Evolutionary conservation across 1,284 basidiomycete genomes (phyloP), one percentile per base, ranked within the genome.

Genomic region (Ceratobasidium sp.): DNA sequence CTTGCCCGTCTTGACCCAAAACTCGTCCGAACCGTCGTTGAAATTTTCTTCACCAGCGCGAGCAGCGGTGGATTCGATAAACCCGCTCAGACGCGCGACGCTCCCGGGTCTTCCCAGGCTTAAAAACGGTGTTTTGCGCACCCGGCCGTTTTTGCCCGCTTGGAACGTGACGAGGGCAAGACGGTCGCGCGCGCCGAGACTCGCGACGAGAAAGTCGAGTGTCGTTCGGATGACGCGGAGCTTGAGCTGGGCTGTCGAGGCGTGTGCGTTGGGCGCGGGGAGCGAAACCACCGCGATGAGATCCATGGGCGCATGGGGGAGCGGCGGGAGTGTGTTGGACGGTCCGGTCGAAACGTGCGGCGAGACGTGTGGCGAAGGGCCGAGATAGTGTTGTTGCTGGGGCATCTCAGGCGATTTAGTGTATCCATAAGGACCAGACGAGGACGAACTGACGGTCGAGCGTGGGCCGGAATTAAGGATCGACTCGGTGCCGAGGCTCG

Each of bases 271-370:
- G 0, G 90, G 88, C 6, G 91, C 88, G 0, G 97, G 96, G 0
- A 99, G 86, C 1, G 96, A 95, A 54, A 99, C 85, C 76, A 98
- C 94, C 70, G 99, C 88, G 81, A 98, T 94, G 71, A 99, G 88
- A 83, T 99, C 97, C 80, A 98, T 86, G 0, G 96, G 89, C 0
- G 96, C 92, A 82, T 98, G 96, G 19, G 90, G 88, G 2, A 97
- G 88, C 8, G 93, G 94, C 0, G 89, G 86, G 52, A 95, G 88
- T 34, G 90, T 91, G 83, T 95, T 95, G 57, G 90, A 92, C 34
- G 92, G 90, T 7, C 90, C 92, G 25, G 88, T 86, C n/a, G 91
- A 91, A 62, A 90, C 88, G 82, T 93, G 90, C 8, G 93, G 93
- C n/a, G 91, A 88, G 34, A 93, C 77, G 34, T 66, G 65, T 19